Evolutionary conservation across 2,329 filamentous ascomycete species (phyloP).

Genomic region (Phialophora chinensis): DNA sequence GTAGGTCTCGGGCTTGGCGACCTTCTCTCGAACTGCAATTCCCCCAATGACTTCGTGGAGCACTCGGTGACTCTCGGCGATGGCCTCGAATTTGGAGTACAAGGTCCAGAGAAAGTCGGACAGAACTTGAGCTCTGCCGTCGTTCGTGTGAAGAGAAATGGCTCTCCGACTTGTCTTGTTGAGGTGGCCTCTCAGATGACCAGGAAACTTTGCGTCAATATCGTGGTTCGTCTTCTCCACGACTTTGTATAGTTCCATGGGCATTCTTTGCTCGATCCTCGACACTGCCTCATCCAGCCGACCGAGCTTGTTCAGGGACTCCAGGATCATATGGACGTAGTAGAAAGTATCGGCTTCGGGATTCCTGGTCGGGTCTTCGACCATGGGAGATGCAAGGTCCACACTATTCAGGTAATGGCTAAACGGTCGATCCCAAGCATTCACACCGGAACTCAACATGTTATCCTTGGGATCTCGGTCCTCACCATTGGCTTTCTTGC

Average conservation of each 20-base stretch:
- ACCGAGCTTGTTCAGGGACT: constrained; percentile 87
- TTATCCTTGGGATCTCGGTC: constrained; percentile 37
- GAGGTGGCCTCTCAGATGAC: constrained; percentile 64
- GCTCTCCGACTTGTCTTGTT: constrained; percentile 58
- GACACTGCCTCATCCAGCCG: constrained; percentile 85
- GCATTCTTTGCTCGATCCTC: constrained; percentile 87
- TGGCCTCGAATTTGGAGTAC: constrained; percentile 96
- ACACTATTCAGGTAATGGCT: constrained; percentile 64
- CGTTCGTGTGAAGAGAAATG: constrained; percentile 72
- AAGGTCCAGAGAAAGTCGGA: constrained; percentile 90
- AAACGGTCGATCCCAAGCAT: constrained; percentile 60
- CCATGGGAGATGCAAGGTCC: constrained; percentile 63
- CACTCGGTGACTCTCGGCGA: constrained; percentile 91
- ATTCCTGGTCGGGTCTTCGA: constrained; percentile 89
- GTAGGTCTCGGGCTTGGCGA: constrained; percentile 66
- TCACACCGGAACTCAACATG: constrained; percentile 33
- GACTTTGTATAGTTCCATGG: constrained; percentile 90
- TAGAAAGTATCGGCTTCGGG: constrained; percentile 95
- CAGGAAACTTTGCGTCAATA: constrained; percentile 91
- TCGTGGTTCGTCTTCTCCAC: constrained; percentile 95
- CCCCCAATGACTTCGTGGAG: constrained; percentile 90
- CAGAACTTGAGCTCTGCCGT: constrained; percentile 81
- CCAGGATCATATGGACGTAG: constrained; percentile 85
- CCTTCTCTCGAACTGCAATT: constrained; percentile 80
- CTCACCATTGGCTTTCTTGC: constrained; percentile 57